Percentiles rank a stretch among this genome's conserved stretches.
Evolutionary conservation across 345 rosid genomes (phyloP).

Genomic region (Hibiscus mutabilis): DNA sequence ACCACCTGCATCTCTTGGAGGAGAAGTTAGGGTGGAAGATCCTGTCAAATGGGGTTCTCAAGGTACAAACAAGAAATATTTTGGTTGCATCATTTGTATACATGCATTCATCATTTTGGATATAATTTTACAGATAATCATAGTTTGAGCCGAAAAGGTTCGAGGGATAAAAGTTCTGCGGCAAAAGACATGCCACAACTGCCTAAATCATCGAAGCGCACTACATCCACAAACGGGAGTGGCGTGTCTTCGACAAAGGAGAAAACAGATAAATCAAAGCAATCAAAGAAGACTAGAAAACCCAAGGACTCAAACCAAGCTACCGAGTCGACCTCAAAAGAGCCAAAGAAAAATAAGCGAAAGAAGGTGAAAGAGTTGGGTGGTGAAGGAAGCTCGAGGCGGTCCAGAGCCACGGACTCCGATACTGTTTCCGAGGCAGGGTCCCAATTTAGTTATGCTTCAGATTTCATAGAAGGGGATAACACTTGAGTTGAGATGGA

Average conservation of each 20-base stretch:
- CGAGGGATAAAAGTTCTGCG: not conserved
- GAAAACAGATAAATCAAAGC: constrained; percentile 43
- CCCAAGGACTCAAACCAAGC: constrained; percentile 20
- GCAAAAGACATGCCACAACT: constrained; percentile 20
- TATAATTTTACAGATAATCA: constrained; percentile 5
- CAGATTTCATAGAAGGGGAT: constrained; percentile 18
- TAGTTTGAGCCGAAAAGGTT: constrained; percentile 16
- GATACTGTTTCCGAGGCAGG: constrained; percentile 35
- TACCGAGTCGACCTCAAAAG: constrained; percentile 16
- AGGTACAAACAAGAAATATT: not conserved
- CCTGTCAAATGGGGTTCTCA: no score
- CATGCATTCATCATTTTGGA: not conserved
- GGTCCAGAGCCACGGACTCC: constrained; percentile 11
- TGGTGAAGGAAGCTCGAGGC: not conserved
- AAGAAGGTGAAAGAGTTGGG: constrained; percentile 20
- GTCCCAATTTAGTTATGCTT: constrained; percentile 10
- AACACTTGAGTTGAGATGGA: not conserved
- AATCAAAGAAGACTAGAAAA: constrained; percentile 31
- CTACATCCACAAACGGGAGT: constrained; percentile 9
- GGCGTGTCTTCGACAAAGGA: constrained; percentile 29
- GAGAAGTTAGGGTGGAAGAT: not conserved
- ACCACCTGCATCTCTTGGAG: constrained; percentile 19
- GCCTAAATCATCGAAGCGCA: constrained; percentile 41
- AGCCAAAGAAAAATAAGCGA: constrained; percentile 40
- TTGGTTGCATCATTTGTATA: not conserved